Base-by-base conservation (phyloP, 345 rosid species). In the Citrus maxima region DNA sequence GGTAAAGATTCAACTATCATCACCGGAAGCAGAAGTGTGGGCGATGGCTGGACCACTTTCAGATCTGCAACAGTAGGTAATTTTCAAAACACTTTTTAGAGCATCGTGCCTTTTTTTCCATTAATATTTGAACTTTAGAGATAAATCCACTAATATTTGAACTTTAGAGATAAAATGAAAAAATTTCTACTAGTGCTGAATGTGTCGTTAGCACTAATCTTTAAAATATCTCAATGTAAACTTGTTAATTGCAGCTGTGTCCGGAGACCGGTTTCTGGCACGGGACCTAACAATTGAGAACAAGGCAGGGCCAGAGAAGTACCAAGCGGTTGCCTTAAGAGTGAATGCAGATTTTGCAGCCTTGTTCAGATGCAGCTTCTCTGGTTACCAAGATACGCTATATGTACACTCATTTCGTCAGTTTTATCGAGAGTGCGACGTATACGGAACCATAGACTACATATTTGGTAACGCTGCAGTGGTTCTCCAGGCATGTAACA, bases 61-160 rank as follows among this genome's bases (percentile, higher is more conserved):
- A 84, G 98, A 90, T 95, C 98, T 76, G 98, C 98, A 46, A 92
- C 97, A 72, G 84, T 95, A 40, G 98, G 98, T 95, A 84, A 70
- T 65, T 8, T 54, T 68, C 58, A 25, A 5, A 21, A n/a, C 49
- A 42, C 73, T 14, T 54, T 54, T 54, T 5, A 54, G 19, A 54
- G 6, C 58, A 54, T 18, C 22, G 1, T 16, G 28, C 32, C 38
- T 22, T 22, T 30, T 34, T 12, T 61, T 46, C 7, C 38, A 62
- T 10, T 49, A 72, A 2, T 37, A 12, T 28, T 4, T 1, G 49
- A 40, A 40, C 13, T 40, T 40, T 28, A 2, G 30, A 28, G 30
- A 28, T 28, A 28, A 28, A 28, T 46, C 5, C 32, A 62, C 4
- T 46, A 72, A 2, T 37, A 12, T 28, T 4, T 1, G 49, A 42